phyloP scores from a whole-genome alignment of 495 filamentous ascomycete genomes.

The Penicillium daleae region DNA sequence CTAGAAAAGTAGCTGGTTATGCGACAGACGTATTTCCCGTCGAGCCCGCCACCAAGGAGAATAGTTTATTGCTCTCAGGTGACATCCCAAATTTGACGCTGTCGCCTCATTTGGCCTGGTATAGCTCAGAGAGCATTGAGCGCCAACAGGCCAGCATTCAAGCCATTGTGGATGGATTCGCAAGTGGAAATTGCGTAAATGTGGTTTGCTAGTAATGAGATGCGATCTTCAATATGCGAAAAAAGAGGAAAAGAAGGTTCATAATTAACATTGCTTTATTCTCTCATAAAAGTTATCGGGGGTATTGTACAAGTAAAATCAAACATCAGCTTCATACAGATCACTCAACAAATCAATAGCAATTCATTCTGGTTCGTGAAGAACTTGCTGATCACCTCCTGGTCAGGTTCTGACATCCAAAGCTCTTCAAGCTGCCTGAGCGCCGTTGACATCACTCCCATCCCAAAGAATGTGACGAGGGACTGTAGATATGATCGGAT shows the following conservation, averaged over 20 bases:
- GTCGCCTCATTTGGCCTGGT: background rate
- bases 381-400: constrained; percentile 14
- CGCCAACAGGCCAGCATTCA: background rate
- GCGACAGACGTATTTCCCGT: background rate
- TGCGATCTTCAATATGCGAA: too few species aligned
- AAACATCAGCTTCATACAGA: background rate
- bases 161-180: background rate
- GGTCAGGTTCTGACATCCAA: constrained; percentile 10
- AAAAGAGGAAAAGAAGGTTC: too few species aligned
- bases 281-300: background rate
- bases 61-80: background rate
- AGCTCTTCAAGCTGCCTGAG: constrained; percentile 19
- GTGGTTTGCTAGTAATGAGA: background rate
- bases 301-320: constrained; percentile 4
- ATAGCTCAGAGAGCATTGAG: background rate
- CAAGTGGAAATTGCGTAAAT: background rate
- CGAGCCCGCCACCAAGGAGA: background rate
- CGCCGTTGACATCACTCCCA: constrained; percentile 25
- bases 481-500: constrained; percentile 16
- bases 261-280: background rate
- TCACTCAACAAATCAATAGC: constrained; percentile 19
- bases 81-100: background rate
- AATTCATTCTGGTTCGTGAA: constrained; percentile 19
- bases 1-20: background rate
- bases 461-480: constrained; percentile 16